Percentiles rank a stretch among this genome's conserved stretches.
Conservation (phyloP, 306 rosid genomes). For the Cicer bijugum region DNA sequence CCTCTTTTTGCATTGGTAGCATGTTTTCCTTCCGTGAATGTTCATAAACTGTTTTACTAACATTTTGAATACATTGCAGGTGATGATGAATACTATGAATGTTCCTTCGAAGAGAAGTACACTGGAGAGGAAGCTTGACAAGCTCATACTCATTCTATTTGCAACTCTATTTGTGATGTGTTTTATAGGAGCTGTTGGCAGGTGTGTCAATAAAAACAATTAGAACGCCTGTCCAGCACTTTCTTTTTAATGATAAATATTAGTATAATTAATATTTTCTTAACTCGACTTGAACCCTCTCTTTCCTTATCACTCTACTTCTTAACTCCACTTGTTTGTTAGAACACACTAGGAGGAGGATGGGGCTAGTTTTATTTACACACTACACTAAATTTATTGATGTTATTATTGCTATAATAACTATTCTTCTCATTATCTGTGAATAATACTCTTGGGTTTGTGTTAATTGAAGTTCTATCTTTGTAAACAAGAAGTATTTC, state of each 20-base stretch:
- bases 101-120: slow-evolving; percentile 99
- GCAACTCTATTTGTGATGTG: slow-evolving; percentile 76
- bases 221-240: slow-evolving; percentile 18
- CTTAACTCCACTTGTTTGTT: neutral
- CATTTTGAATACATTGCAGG: slow-evolving; percentile 65
- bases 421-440: slow-evolving; percentile 10
- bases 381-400: slow-evolving; percentile 18
- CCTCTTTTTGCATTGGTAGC: slow-evolving; percentile 17
- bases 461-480: slow-evolving; percentile 67
- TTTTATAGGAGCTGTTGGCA: slow-evolving; percentile 84
- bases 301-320: no score
- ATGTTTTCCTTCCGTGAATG: slow-evolving; percentile 30
- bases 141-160: slow-evolving; percentile 81
- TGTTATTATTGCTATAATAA: slow-evolving; percentile 24
- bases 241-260: no score
- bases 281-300: no score
- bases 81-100: slow-evolving; percentile 97
- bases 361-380: slow-evolving; percentile 23
- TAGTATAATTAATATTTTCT: no score
- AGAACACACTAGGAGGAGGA: slow-evolving; percentile 4
- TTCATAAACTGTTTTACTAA: slow-evolving; percentile 31
- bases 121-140: slow-evolving; percentile 94
- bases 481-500: slow-evolving; percentile 72
- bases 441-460: slow-evolving; percentile 38
- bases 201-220: slow-evolving; percentile 55